Evolutionary conservation across 2,329 filamentous ascomycete genomes (phyloP).

Genomic region (Rhynchosporium secalis): DNA sequence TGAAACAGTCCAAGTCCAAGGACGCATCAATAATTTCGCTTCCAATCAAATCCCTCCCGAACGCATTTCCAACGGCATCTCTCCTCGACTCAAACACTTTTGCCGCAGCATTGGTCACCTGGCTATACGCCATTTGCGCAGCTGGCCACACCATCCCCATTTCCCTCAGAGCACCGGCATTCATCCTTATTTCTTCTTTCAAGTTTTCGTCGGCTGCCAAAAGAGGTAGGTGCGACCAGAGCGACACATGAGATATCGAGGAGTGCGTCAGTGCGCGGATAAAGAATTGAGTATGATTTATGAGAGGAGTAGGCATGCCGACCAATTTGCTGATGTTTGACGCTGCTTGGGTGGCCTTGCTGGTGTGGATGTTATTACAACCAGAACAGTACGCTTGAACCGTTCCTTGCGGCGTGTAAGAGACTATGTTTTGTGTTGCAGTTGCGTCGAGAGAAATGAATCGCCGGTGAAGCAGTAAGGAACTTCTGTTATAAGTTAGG

Average conservation of each 20-base stretch:
- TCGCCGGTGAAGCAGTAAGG: constrained; percentile 76
- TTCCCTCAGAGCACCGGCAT: constrained; percentile 45
- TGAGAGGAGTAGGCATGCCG: constrained; percentile 68
- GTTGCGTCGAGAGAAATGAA: constrained; percentile 70
- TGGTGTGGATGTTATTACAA: constrained; percentile 55
- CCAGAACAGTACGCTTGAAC: constrained; percentile 42
- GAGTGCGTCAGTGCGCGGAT: constrained; percentile 75
- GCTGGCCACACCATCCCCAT: constrained; percentile 28
- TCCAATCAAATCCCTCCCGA: constrained; percentile 22
- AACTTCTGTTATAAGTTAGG: constrained; percentile 44
- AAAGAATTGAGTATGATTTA: constrained; percentile 79
- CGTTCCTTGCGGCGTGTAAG: constrained; percentile 50
- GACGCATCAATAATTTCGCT: background rate
- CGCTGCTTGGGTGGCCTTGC: constrained; percentile 76
- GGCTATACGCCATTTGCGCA: constrained; percentile 64
- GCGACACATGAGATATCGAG: constrained; percentile 77
- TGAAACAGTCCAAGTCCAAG: constrained; percentile 7
- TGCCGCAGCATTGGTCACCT: constrained; percentile 74
- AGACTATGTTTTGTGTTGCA: constrained; percentile 56
- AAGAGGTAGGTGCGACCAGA: constrained; percentile 67
- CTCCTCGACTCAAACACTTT: constrained; percentile 54
- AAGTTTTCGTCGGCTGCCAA: constrained; percentile 62
- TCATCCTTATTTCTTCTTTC: constrained; percentile 75
- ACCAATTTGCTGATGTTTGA: constrained; percentile 74
- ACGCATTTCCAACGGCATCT: constrained; percentile 16